Evolutionary conservation across 2,329 filamentous ascomycete genomes (phyloP), one percentile per base, ranked within the genome.

Genomic region (Ceratocystis ficicola): DNA sequence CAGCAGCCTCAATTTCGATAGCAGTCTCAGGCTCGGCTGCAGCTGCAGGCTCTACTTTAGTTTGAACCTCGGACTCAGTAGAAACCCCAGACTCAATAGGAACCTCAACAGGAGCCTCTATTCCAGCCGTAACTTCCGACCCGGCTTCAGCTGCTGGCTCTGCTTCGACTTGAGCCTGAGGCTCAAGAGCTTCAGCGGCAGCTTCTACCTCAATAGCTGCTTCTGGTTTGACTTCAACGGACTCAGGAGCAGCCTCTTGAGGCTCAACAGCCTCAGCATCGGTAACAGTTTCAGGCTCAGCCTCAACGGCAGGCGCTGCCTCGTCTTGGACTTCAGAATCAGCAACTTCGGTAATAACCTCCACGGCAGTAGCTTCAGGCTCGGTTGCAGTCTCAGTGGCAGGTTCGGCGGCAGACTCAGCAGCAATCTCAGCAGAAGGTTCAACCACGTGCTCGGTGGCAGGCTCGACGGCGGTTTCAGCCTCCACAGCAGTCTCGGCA

Each of bases 101-200:
- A 17, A 67, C 64, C 32, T 67, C 65, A 57, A 55, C 64, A 17
- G 52, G 25, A 20, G 15, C 6, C 48, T 69, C 66, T 44, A 10
- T 61, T 48, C 48, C 65, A 28, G 28, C 52, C 52, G 44, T 60
- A 52, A 44, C 52, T 46, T 68, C 68, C 25, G 2, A 6, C 48
- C 7, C 48, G 12, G 48, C 2, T n/a, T 52, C 52, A 17, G 22
- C 28, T 44, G 63, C 57, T 20, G 32, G 28, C 1, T 25, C 48
- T 4, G n/a, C 20, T 52, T 22, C 50, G 15, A 22, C 15, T 15
- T n/a, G 25, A 10, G 10, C 50, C 3, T 60, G 32, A 36, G 50
- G 15, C 12, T 59, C 63, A 12, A 22, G 15, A 44, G 60, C 30
- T n/a, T 36, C 57, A 6, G 22, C 30, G 44, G 10, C 28, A 44